Conservation (phyloP, 306 rosid species). For the Cucurbita moschata region DNA sequence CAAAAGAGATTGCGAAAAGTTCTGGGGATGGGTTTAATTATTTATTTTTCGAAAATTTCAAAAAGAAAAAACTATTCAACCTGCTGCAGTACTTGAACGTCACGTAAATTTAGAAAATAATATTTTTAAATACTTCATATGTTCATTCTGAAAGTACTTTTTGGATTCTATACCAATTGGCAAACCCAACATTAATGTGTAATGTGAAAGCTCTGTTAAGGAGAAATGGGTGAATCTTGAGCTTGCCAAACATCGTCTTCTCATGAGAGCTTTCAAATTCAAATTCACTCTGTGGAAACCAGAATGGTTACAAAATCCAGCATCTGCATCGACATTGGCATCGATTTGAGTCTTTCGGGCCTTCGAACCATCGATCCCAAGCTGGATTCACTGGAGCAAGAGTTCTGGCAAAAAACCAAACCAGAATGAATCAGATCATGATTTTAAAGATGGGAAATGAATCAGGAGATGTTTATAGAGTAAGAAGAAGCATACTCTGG, state of each 20-base stretch:
- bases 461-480: neutral
- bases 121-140: neutral
- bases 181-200: neutral
- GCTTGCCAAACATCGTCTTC: neutral
- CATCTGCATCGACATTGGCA: constrained; percentile 43
- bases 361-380: constrained; percentile 97
- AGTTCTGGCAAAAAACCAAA: constrained; percentile 19
- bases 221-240: neutral
- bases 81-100: neutral
- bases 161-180: neutral
- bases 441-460: neutral
- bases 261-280: neutral
- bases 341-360: constrained; percentile 53
- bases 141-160: neutral
- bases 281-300: neutral
- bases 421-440: neutral
- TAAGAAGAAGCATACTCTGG: constrained; percentile 28
- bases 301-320: constrained; percentile 37
- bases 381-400: constrained; percentile 46
- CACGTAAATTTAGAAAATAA: neutral
- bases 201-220: neutral
- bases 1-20: neutral
- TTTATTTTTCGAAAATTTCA: neutral
- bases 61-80: neutral
- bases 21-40: neutral